Evolutionary conservation across 2,329 filamentous ascomycete genomes (phyloP).

Genomic region (Helminthosporium solani): DNA sequence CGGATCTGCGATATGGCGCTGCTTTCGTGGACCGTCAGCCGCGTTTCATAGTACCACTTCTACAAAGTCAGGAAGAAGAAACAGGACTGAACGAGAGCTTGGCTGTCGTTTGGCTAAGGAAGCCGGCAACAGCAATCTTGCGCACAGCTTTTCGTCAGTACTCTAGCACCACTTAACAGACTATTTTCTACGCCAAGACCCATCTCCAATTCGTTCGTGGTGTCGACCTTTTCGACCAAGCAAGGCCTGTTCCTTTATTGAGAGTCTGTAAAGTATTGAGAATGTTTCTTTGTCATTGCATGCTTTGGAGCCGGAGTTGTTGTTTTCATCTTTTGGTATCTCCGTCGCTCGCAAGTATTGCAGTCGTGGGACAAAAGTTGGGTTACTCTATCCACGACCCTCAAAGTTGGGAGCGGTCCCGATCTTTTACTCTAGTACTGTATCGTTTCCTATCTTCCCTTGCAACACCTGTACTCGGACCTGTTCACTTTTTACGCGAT

Average conservation of each 20-base stretch:
- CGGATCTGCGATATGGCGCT: conserved; percentile 53
- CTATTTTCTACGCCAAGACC: too few relatives aligned
- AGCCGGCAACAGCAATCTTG: not conserved
- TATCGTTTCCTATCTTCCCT: too few relatives aligned
- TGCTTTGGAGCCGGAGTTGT: conserved; percentile 14
- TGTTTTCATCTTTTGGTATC: conserved; percentile 6
- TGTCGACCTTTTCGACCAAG: too few relatives aligned
- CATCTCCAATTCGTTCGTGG: too few relatives aligned
- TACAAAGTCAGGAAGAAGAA: not conserved
- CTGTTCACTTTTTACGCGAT: too few relatives aligned
- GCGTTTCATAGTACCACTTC: conserved; percentile 14
- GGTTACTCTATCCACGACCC: not conserved
- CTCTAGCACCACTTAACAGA: too few relatives aligned
- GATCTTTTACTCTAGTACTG: too few relatives aligned
- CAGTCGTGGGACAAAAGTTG: too few relatives aligned
- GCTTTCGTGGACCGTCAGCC: conserved; percentile 44
- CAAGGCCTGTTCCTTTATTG: too few relatives aligned
- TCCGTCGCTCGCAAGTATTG: conserved; percentile 9
- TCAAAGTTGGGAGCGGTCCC: too few relatives aligned
- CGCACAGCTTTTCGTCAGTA: not conserved
- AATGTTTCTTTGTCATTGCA: conserved; percentile 14
- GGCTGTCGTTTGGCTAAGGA: not conserved
- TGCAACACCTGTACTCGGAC: conserved; percentile 1
- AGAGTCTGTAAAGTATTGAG: conserved; percentile 1
- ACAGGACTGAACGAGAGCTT: not conserved